Evolutionary conservation across 2,329 filamentous ascomycete genomes (phyloP).

Genomic region (Dactylellina leptospora): DNA sequence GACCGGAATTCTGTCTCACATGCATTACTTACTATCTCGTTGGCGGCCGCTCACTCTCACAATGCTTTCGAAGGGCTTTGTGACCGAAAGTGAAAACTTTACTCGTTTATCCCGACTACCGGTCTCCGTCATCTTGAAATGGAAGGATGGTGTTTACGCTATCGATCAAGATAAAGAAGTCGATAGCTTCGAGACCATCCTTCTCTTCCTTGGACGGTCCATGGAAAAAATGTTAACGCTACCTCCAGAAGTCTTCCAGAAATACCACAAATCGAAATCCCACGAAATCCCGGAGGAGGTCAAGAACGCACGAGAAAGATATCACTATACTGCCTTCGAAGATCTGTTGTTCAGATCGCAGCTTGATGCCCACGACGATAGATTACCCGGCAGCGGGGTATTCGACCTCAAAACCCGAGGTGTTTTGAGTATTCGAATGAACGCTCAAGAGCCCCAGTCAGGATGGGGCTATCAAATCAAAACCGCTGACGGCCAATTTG

Average conservation of each 20-base stretch:
- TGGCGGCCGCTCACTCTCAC: slow-evolving; percentile 77
- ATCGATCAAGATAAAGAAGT: slow-evolving; percentile 96
- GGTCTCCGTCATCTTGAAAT: slow-evolving; percentile 80
- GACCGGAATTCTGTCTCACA: slow-evolving; percentile 85
- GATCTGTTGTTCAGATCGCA: slow-evolving; percentile 96
- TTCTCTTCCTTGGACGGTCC: slow-evolving; percentile 91
- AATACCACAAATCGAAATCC: slow-evolving; percentile 75
- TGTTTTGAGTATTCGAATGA: slow-evolving; percentile 90
- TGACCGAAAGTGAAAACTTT: slow-evolving; percentile 70
- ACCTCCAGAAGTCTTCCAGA: slow-evolving; percentile 82
- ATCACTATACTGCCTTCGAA: slow-evolving; percentile 84
- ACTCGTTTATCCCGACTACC: slow-evolving; percentile 78
- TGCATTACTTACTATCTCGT: slow-evolving; percentile 86
- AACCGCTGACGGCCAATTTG: slow-evolving; percentile 76
- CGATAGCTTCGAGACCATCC: slow-evolving; percentile 77
- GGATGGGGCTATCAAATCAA: slow-evolving; percentile 89
- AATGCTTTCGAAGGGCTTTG: slow-evolving; percentile 74
- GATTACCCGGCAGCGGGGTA: slow-evolving; percentile 88
- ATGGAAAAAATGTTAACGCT: slow-evolving; percentile 95
- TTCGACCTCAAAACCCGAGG: slow-evolving; percentile 97
- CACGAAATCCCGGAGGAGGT: slow-evolving; percentile 76
- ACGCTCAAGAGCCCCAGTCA: slow-evolving; percentile 74
- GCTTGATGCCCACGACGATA: slow-evolving; percentile 85
- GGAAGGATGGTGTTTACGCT: slow-evolving; percentile 81
- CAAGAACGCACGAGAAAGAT: slow-evolving; percentile 76